Percentiles rank a stretch among this genome's conserved stretches.
Evolutionary conservation across 2,329 filamentous ascomycete genomes (phyloP).

Genomic region (Ceratocystis harringtonii): DNA sequence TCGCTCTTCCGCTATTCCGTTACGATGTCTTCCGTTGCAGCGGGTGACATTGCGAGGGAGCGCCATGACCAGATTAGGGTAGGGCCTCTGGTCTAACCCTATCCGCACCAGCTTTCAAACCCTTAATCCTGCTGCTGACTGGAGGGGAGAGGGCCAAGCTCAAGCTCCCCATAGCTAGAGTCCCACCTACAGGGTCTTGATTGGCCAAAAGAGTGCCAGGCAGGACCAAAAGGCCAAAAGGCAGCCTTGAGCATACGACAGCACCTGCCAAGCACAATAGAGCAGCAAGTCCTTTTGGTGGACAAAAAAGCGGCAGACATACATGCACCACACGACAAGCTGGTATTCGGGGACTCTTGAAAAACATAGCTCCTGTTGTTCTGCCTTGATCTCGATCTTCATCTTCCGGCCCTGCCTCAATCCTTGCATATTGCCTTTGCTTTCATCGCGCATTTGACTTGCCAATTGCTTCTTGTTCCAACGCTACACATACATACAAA

Average conservation of each 20-base stretch:
- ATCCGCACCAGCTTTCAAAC: not conserved
- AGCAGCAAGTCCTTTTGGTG: not conserved
- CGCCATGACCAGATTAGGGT: not conserved
- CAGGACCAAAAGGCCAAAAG: conserved; percentile 19
- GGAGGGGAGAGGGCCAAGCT: not conserved
- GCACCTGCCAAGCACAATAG: conserved; percentile 19
- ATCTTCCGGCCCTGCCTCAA: not conserved
- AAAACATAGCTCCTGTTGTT: not conserved
- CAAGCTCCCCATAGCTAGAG: conserved; percentile 5
- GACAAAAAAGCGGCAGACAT: not conserved
- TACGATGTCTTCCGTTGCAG: not conserved
- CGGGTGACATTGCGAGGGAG: not conserved
- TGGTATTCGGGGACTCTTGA: too few relatives aligned
- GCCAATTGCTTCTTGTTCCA: too few relatives aligned
- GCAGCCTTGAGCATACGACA: conserved; percentile 21
- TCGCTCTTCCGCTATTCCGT: not conserved
- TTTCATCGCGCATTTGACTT: not conserved
- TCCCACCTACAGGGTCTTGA: conserved; percentile 8
- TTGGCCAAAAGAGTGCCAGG: conserved; percentile 16
- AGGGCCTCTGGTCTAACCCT: not conserved
- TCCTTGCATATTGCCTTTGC: not conserved
- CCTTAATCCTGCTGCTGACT: not conserved
- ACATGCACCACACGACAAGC: not conserved
- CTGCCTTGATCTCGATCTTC: not conserved
- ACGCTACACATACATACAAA: too few relatives aligned